A percentile compares a stretch with the other conserved stretches of the same genome.
These are phyloP conservation scores for Astrothelium subdiscretum DNA, from an alignment of 495 filamentous ascomycete genomes.

Conservation along the genomic window DNA sequence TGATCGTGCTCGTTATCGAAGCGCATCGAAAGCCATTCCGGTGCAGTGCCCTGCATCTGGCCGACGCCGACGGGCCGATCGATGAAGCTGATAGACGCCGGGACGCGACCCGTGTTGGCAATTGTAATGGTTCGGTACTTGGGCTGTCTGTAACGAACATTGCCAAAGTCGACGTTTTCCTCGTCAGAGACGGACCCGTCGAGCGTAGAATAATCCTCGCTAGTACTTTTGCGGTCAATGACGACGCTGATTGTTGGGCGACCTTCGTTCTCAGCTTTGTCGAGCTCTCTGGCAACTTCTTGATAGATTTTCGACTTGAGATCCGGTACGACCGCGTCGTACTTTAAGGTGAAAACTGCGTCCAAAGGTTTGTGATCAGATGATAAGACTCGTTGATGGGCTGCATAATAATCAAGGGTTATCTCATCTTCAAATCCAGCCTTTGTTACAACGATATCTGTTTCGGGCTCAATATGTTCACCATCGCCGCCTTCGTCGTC, in stretches of 20 bases:
- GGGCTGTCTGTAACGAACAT: constrained; percentile 53
- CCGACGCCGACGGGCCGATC: constrained; percentile 47
- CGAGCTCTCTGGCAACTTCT: constrained; percentile 78
- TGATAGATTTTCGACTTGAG: constrained; percentile 72
- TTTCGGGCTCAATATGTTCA: constrained; percentile 43
- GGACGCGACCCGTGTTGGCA: constrained; percentile 77
- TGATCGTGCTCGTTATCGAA: constrained; percentile 41
- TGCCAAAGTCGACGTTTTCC: constrained; percentile 63
- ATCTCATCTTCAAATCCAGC: constrained; percentile 53
- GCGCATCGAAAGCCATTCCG: constrained; percentile 56
- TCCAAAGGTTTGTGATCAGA: constrained; percentile 93
- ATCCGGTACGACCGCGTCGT: constrained; percentile 72
- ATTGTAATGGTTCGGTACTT: constrained; percentile 60
- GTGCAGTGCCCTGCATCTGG: constrained; percentile 29
- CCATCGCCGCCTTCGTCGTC: constrained; percentile 53
- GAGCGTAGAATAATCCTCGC: not conserved
- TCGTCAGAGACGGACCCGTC: constrained; percentile 20
- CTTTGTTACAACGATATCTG: constrained; percentile 37
- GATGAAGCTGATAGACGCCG: constrained; percentile 64
- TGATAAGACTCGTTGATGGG: constrained; percentile 77
- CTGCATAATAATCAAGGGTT: constrained; percentile 63
- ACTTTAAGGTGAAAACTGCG: constrained; percentile 67
- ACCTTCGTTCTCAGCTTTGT: constrained; percentile 85
- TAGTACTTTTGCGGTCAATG: constrained; percentile 45
- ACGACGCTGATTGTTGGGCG: constrained; percentile 76